Evolutionary conservation across 176 grass and related monocot species (phyloP).

Genomic region (Typha latifolia): DNA sequence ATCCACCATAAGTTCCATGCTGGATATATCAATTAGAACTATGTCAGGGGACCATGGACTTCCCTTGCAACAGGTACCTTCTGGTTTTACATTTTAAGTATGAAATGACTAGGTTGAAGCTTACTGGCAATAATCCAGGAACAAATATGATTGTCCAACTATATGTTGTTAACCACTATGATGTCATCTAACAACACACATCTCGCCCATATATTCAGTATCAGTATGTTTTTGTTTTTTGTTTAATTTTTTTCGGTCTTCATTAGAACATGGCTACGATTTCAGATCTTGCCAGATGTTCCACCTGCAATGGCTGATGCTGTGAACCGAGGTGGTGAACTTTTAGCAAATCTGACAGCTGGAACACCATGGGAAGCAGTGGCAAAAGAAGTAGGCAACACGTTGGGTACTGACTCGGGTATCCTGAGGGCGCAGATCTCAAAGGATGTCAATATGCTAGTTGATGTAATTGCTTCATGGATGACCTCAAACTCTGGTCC

Average conservation of each 20-base stretch:
- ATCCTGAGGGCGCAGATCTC: conserved; percentile 52
- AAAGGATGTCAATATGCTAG: conserved; percentile 65
- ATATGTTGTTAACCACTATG: no score
- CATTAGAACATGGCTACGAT: not conserved
- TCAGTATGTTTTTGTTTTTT: no score
- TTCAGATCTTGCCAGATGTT: conserved; percentile 80
- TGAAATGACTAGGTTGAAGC: not conserved
- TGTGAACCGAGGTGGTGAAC: conserved; percentile 74
- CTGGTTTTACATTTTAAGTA: not conserved
- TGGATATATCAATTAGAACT: conserved; percentile 87
- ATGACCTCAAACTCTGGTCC: conserved; percentile 72
- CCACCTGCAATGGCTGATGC: conserved; percentile 93
- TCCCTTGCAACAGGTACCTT: conserved; percentile 76
- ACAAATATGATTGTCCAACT: no score
- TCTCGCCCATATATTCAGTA: not conserved
- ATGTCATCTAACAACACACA: no score
- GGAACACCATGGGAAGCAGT: conserved; percentile 91
- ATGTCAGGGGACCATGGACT: conserved; percentile 85
- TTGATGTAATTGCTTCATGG: conserved; percentile 66
- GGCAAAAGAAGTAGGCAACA: conserved; percentile 67
- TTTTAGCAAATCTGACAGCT: conserved; percentile 54
- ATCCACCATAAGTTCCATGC: conserved; percentile 72
- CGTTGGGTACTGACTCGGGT: conserved; percentile 60
- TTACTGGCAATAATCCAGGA: not conserved
- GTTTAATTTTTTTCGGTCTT: not conserved